phyloP scores from a whole-genome alignment of 2,329 filamentous ascomycete genomes.

The Arthrobotrys iridis region DNA sequence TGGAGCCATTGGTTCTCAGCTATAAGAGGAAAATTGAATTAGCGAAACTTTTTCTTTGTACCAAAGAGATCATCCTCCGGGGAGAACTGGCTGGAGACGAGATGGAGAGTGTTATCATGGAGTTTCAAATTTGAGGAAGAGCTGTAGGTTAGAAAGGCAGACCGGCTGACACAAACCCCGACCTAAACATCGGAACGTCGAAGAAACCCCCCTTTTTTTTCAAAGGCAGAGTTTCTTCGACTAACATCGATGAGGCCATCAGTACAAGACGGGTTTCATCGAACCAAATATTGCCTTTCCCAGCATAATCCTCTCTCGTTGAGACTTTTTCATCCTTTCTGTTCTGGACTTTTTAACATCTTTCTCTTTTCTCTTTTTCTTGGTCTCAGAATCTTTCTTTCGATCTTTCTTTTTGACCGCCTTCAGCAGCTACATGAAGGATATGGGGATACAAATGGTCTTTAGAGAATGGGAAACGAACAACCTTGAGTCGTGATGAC shows the following conservation, averaged over 20 bases:
- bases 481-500: conserved; percentile 99
- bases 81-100: conserved; percentile 48
- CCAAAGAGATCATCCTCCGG: conserved; percentile 8
- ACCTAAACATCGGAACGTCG: conserved; percentile 47
- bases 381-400: conserved; percentile 30
- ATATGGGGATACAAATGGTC: conserved; percentile 59
- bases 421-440: conserved; percentile 53
- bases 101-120: conserved; percentile 56
- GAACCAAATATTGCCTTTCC: not conserved
- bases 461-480: conserved; percentile 78
- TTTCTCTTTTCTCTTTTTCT: conserved; percentile 39
- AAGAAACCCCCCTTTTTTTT: not conserved
- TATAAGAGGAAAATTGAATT: conserved; percentile 61
- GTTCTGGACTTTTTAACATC: conserved; percentile 15
- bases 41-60: not conserved
- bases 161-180: not conserved
- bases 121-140: conserved; percentile 52
- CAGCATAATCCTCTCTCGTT: conserved; percentile 44
- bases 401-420: conserved; percentile 26
- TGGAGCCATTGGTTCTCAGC: conserved; percentile 99
- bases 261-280: conserved; percentile 51
- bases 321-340: conserved; percentile 18
- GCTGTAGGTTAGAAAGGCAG: conserved; percentile 34
- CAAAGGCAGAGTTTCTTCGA: not conserved
- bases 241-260: conserved; percentile 47